Conservation (phyloP, 2,329 filamentous ascomycete species). For the Alternaria consortialis region DNA sequence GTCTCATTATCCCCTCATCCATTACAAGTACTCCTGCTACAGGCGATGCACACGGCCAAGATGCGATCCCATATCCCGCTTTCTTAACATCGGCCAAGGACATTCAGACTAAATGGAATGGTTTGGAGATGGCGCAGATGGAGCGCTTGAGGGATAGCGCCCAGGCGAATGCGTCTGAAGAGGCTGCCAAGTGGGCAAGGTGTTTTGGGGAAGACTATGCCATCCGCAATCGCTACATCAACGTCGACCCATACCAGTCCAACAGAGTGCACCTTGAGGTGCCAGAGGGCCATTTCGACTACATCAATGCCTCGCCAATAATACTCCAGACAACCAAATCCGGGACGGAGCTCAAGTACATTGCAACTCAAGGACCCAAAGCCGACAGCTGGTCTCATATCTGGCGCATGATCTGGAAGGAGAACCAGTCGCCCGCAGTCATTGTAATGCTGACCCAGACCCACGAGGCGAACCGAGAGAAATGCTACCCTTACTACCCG, state of each 20-base stretch:
- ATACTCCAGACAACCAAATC: conserved; percentile 53
- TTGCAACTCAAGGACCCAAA: conserved; percentile 94
- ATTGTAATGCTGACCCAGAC: conserved; percentile 96
- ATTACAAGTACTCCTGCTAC: conserved; percentile 21
- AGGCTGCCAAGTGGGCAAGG: conserved; percentile 65
- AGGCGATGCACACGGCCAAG: conserved; percentile 22
- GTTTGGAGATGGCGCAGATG: conserved; percentile 69
- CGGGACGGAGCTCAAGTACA: conserved; percentile 68
- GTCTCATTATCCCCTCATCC: conserved; percentile 40
- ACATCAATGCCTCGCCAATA: conserved; percentile 63
- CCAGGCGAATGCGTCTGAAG: conserved; percentile 50
- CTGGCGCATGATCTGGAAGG: conserved; percentile 95
- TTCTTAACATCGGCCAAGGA: conserved; percentile 65
- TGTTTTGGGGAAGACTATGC: conserved; percentile 65
- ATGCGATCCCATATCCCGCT: conserved; percentile 55
- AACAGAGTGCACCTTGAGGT: conserved; percentile 86
- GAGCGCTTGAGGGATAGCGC: conserved; percentile 60
- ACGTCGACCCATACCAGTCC: conserved; percentile 88
- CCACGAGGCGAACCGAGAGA: conserved; percentile 77
- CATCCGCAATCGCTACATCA: conserved; percentile 82
- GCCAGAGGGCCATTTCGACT: conserved; percentile 67
- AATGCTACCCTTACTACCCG: conserved; percentile 92
- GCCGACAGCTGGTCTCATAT: conserved; percentile 78
- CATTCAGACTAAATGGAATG: conserved; percentile 67
- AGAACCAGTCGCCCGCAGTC: conserved; percentile 74